Conservation (phyloP, 805 yeast genomes). For the Candida awuae region DNA sequence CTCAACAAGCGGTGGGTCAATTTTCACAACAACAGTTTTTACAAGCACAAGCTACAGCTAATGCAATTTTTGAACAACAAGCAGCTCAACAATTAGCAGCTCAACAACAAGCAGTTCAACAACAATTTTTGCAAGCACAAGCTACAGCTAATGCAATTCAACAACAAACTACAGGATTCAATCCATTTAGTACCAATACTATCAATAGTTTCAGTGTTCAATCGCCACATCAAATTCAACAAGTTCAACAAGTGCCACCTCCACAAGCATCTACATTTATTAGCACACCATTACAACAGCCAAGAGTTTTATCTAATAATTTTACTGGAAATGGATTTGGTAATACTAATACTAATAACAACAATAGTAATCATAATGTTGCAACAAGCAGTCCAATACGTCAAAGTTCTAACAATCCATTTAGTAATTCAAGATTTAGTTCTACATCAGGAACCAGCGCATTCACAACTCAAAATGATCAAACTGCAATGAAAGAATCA, state of each 20-base stretch:
- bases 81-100: conserved; percentile 6
- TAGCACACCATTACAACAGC: conserved; percentile 1
- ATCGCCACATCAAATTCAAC: conserved; percentile 4
- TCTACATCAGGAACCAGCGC: conserved; percentile 18
- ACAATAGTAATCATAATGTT: background rate
- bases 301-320: conserved; percentile 10
- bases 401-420: conserved; percentile 21
- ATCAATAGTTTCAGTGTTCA: conserved; percentile 8
- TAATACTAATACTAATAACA: conserved; percentile 12
- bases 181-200: conserved; percentile 11
- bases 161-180: conserved; percentile 14
- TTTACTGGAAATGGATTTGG: conserved; percentile 57
- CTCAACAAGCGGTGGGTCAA: conserved; percentile 11
- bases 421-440: conserved; percentile 20
- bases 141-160: conserved; percentile 5
- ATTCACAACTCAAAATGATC: conserved; percentile 12
- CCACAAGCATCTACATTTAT: conserved; percentile 13
- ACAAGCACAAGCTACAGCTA: conserved; percentile 13
- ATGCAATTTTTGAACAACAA: conserved; percentile 8
- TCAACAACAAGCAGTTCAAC: conserved; percentile 10
- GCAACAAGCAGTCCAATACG: conserved; percentile 21
- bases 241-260: conserved; percentile 1
- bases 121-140: conserved; percentile 8
- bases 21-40: conserved; percentile 8
- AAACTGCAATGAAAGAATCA: conserved; percentile 5